Evolutionary conservation across 257 asterid species (phyloP).

Genomic region (Capsicum baccatum): DNA sequence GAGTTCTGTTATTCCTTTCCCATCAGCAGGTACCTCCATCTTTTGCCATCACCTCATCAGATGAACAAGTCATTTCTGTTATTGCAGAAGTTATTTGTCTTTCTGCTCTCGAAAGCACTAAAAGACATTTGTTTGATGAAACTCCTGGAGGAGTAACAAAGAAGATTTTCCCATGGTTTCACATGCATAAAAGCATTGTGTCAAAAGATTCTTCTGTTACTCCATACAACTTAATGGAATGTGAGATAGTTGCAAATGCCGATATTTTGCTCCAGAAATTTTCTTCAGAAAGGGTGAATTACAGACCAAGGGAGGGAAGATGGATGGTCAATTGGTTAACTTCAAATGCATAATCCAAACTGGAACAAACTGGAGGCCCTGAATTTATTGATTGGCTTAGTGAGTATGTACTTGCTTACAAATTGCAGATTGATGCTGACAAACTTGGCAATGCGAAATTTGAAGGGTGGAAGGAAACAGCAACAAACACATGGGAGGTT

Average conservation of each 20-base stretch:
- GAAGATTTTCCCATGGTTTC: constrained; percentile 55
- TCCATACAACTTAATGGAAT: constrained; percentile 58
- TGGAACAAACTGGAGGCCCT: constrained; percentile 81
- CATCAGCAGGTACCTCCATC: constrained; percentile 87
- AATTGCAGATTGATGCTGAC: constrained; percentile 65
- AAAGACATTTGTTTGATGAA: constrained; percentile 45
- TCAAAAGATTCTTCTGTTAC: constrained; percentile 70
- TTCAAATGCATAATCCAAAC: constrained; percentile 53
- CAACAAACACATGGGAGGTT: constrained; percentile 60
- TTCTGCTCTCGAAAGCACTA: constrained; percentile 64
- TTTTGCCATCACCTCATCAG: constrained; percentile 65
- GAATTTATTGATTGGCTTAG: constrained; percentile 81
- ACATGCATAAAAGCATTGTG: constrained; percentile 51
- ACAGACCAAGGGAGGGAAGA: constrained; percentile 44
- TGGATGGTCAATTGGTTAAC: constrained; percentile 61
- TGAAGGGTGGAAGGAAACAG: constrained; percentile 67
- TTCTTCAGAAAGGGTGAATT: constrained; percentile 50
- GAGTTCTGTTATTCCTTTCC: constrained; percentile 87
- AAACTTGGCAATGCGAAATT: constrained; percentile 56
- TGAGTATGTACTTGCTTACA: constrained; percentile 69
- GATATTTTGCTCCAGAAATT: constrained; percentile 57
- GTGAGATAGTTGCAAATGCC: constrained; percentile 63
- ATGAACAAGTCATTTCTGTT: constrained; percentile 59
- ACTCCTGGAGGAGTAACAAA: constrained; percentile 41
- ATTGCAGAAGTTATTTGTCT: constrained; percentile 83